Conservation (phyloP, 176 grass and related monocot species). For the bread wheat (Triticum aestivum) region IWGSC_CS_RefSeq_v2.1 NC_057800.1:178433933-178434432, state of each 20-base stretch:
- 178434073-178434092: background rate
- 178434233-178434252: conserved; percentile 13
- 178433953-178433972: background rate
- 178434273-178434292: conserved; percentile 29
- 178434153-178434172: background rate
- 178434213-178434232: conserved; percentile 22
- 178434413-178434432: background rate
- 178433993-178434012: too few species aligned
- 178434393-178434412: background rate
- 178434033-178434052: background rate
- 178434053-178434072: background rate
- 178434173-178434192: background rate
- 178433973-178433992: background rate
- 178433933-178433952: background rate
- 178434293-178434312: conserved; percentile 20
- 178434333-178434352: conserved; percentile 5
- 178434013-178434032: background rate
- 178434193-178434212: background rate
- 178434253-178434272: conserved; percentile 33
- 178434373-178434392: background rate
- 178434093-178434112: background rate
- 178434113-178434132: too few species aligned
- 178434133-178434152: background rate
- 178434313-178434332: conserved; percentile 36
- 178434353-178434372: conserved; percentile 20